Percentiles rank a stretch among this genome's conserved stretches.
phyloP scores from a whole-genome alignment of 768 basidiomycete genomes.

The Hygrocybe punicea region DNA sequence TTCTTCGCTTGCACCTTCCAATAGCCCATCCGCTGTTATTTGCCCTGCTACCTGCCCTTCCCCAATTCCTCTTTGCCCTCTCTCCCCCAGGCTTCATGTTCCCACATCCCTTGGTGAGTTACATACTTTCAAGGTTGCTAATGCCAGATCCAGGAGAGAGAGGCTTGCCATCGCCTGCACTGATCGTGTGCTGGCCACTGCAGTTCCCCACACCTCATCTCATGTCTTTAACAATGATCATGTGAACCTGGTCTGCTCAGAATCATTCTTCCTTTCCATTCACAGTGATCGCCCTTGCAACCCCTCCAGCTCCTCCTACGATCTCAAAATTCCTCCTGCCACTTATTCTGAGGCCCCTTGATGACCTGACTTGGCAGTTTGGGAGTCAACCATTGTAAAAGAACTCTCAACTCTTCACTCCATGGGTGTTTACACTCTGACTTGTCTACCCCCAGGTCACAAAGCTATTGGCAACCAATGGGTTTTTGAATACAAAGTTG shows the following conservation, averaged over 20 bases:
- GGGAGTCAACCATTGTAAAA: constrained; percentile 22
- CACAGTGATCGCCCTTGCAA: no score
- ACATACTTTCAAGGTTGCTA: no score
- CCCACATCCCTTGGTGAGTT: no score
- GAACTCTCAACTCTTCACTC: constrained; percentile 19
- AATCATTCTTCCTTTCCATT: background rate
- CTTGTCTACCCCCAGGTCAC: constrained; percentile 20
- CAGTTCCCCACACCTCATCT: background rate
- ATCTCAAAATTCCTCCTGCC: constrained; percentile 15
- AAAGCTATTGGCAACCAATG: constrained; percentile 31
- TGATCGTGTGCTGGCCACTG: no score
- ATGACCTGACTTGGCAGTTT: constrained; percentile 16
- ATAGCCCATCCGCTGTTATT: no score
- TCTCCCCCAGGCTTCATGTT: no score
- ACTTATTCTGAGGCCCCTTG: constrained; percentile 17
- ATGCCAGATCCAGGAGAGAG: no score
- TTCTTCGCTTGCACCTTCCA: no score
- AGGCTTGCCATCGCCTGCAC: no score
- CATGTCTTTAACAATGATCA: background rate
- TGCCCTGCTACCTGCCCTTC: no score
- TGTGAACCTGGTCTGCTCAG: background rate
- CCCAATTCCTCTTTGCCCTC: no score
- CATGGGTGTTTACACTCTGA: constrained; percentile 26
- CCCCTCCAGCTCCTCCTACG: background rate
- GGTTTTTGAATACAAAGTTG: constrained; percentile 38